Conservation (phyloP, 2,329 filamentous ascomycete genomes). For the Colletotrichum shisoi region DNA sequence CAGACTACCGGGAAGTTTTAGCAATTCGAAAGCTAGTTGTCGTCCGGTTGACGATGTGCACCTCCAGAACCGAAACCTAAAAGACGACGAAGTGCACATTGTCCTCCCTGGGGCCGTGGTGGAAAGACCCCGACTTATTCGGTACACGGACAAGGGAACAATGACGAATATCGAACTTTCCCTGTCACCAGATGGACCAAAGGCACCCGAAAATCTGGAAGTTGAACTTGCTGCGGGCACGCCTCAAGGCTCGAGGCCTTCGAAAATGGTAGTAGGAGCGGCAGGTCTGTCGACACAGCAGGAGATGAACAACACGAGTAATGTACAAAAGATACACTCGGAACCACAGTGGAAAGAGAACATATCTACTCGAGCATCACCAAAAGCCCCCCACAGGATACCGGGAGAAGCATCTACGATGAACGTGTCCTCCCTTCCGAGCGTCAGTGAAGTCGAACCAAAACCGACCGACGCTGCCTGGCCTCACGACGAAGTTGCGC, state of each 20-base stretch:
- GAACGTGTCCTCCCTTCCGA: too few relatives aligned
- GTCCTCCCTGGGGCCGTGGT: too few relatives aligned
- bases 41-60: not conserved
- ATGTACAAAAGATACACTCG: not conserved
- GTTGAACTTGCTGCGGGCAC: not conserved
- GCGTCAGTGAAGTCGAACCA: not conserved
- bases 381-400: not conserved
- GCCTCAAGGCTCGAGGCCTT: not conserved
- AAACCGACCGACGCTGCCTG: not conserved
- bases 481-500: not conserved
- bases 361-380: not conserved
- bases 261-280: too few relatives aligned
- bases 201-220: not conserved
- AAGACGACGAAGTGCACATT: not conserved
- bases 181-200: not conserved
- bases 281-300: not conserved
- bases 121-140: conserved; percentile 26
- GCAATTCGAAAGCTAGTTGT: not conserved
- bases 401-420: not conserved
- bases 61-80: not conserved
- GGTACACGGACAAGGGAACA: conserved; percentile 40
- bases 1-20: not conserved
- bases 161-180: conserved; percentile 22
- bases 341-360: not conserved
- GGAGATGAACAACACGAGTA: not conserved